Conservation (phyloP, 129 eudicot species). For the Chrysanthemum seticuspe region DNA sequence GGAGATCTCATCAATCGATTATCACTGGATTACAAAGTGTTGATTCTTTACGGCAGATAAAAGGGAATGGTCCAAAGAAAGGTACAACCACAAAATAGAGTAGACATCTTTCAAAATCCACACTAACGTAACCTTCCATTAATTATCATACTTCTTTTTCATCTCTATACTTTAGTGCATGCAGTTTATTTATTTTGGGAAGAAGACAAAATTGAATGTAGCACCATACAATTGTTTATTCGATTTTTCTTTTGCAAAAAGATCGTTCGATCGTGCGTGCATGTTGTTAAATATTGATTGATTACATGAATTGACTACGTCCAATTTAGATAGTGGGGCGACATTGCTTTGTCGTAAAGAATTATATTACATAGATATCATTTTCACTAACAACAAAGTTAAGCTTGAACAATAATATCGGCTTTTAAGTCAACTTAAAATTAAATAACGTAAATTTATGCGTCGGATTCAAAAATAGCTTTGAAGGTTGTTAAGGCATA, state of each 20-base stretch:
- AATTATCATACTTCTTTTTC: constrained; percentile 35
- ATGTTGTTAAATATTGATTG: constrained; percentile 30
- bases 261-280: constrained; percentile 44
- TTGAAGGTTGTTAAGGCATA: too few relatives aligned
- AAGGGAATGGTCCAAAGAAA: constrained; percentile 42
- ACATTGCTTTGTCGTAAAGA: constrained; percentile 21
- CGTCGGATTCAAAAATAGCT: too few relatives aligned
- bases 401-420: background rate
- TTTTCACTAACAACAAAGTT: background rate
- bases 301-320: constrained; percentile 39
- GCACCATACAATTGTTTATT: constrained; percentile 26
- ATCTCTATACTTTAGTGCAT: constrained; percentile 28
- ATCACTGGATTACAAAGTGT: constrained; percentile 26
- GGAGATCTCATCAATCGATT: constrained; percentile 19
- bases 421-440: too few relatives aligned
- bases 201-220: constrained; percentile 29
- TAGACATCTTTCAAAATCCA: constrained; percentile 26
- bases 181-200: constrained; percentile 30
- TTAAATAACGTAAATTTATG: too few relatives aligned
- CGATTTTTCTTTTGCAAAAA: constrained; percentile 24
- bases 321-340: constrained; percentile 28
- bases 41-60: constrained; percentile 35
- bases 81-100: constrained; percentile 37
- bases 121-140: constrained; percentile 40
- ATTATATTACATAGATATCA: background rate